These are phyloP conservation scores for Bolboschoenoplectus hybrid DNA, from an alignment of 202 grass and related monocot species.

Conservation along the genomic window DNA sequence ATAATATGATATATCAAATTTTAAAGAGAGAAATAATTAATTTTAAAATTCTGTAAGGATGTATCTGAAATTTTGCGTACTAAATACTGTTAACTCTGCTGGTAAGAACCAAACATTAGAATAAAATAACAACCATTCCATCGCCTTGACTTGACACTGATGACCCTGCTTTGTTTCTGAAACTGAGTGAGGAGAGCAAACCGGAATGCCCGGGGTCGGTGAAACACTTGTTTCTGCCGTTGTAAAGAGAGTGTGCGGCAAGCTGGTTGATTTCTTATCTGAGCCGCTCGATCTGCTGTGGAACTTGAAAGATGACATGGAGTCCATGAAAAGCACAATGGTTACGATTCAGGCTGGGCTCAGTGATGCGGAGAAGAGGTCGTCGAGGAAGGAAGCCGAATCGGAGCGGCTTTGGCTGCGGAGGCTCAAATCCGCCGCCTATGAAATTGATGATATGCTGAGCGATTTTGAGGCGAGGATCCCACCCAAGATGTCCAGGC, in stretches of 20 bases:
- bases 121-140: no score
- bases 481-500: neutral
- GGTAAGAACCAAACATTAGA: no score
- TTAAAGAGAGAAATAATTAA: no score
- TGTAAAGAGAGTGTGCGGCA: neutral
- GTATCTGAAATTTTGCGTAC: no score
- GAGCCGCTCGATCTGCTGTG: slow-evolving; percentile 10
- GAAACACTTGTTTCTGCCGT: slow-evolving; percentile 40
- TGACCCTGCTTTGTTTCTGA: neutral
- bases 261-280: slow-evolving; percentile 8
- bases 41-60: no score
- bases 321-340: slow-evolving; percentile 19
- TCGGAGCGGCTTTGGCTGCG: slow-evolving; percentile 31
- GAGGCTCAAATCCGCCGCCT: slow-evolving; percentile 39
- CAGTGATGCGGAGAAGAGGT: slow-evolving; percentile 38
- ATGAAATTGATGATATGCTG: slow-evolving; percentile 43
- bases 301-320: slow-evolving; percentile 40
- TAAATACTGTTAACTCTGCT: no score
- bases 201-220: neutral
- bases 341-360: slow-evolving; percentile 24
- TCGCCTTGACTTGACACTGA: no score
- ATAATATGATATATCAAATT: no score
- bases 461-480: slow-evolving; percentile 17
- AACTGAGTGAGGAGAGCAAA: neutral
- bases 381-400: slow-evolving; percentile 24